A percentile compares a stretch with the other conserved stretches of the same genome.
Evolutionary conservation across 179 eudicot genomes (phyloP).

Genomic region (Amaranthus tricolor): DNA sequence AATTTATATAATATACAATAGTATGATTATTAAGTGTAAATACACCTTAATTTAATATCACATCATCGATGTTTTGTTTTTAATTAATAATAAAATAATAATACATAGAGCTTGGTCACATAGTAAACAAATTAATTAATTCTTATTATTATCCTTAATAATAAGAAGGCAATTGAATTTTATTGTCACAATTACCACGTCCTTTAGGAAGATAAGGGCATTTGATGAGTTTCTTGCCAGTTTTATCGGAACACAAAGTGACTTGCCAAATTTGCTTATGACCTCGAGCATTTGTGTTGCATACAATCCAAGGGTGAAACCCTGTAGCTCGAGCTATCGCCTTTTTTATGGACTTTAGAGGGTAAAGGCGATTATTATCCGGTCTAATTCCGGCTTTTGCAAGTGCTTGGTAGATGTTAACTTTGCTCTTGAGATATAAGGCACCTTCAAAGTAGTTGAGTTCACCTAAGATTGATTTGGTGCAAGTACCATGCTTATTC

Average conservation of each 20-base stretch:
- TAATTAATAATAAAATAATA: no score
- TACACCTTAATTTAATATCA: no score
- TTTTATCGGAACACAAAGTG: constrained; percentile 21
- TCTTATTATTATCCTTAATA: background rate
- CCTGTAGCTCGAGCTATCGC: constrained; percentile 19
- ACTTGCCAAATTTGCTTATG: constrained; percentile 26
- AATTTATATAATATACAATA: no score
- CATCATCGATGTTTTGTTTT: no score
- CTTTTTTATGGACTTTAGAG: constrained; percentile 15
- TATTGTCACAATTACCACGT: constrained; percentile 13
- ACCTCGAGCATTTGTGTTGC: constrained; percentile 26
- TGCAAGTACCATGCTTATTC: constrained; percentile 35
- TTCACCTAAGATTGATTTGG: constrained; percentile 21
- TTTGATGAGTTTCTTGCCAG: constrained; percentile 16
- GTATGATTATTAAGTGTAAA: no score
- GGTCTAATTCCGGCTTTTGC: constrained; percentile 24
- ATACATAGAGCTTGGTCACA: no score
- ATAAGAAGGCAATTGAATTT: constrained; percentile 21
- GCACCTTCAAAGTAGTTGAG: constrained; percentile 24
- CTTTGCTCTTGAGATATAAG: constrained; percentile 17
- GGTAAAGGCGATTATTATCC: constrained; percentile 16
- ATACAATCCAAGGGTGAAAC: constrained; percentile 14
- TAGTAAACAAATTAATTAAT: no score
- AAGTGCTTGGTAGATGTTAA: constrained; percentile 28
- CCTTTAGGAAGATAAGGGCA: constrained; percentile 28